Conservation (phyloP, 768 basidiomycete genomes). For the button mushroom (Agaricus bisporus) region DNA sequence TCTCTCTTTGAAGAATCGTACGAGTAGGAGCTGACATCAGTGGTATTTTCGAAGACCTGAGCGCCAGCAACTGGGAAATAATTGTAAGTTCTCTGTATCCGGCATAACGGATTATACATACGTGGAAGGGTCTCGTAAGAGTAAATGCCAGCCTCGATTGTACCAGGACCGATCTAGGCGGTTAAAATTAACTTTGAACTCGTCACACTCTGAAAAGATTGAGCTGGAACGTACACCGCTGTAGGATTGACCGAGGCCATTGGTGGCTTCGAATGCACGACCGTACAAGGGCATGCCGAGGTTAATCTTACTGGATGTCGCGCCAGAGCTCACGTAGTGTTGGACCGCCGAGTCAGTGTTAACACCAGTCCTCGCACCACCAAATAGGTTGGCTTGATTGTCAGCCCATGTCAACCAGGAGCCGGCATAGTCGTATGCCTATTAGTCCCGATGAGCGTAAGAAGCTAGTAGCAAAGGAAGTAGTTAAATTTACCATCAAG, state of each 20-base stretch:
- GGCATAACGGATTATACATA: constrained; percentile 25
- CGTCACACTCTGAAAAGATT: background rate
- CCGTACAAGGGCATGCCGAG: constrained; percentile 82
- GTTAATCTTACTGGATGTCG: constrained; percentile 57
- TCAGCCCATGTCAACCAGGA: constrained; percentile 62
- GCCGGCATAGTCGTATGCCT: constrained; percentile 76
- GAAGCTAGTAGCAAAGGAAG: background rate
- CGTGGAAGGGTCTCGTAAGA: constrained; percentile 69
- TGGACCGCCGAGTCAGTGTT: constrained; percentile 64
- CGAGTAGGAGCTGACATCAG: constrained; percentile 70
- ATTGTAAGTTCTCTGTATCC: background rate
- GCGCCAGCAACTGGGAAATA: constrained; percentile 40
- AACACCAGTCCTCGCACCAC: constrained; percentile 53
- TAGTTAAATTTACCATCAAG: constrained; percentile 48
- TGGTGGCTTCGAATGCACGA: constrained; percentile 67
- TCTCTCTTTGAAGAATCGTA: constrained; percentile 64
- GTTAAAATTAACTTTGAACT: background rate
- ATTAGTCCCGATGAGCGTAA: background rate
- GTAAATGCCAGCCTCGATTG: constrained; percentile 65
- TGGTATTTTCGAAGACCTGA: constrained; percentile 57
- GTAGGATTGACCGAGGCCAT: constrained; percentile 62
- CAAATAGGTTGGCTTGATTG: constrained; percentile 63
- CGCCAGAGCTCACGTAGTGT: constrained; percentile 55
- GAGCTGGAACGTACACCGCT: constrained; percentile 41
- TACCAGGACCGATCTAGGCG: constrained; percentile 61